Conservation (phyloP, 805 yeast species). For the Tetrapisispora taiwanensis region DNA sequence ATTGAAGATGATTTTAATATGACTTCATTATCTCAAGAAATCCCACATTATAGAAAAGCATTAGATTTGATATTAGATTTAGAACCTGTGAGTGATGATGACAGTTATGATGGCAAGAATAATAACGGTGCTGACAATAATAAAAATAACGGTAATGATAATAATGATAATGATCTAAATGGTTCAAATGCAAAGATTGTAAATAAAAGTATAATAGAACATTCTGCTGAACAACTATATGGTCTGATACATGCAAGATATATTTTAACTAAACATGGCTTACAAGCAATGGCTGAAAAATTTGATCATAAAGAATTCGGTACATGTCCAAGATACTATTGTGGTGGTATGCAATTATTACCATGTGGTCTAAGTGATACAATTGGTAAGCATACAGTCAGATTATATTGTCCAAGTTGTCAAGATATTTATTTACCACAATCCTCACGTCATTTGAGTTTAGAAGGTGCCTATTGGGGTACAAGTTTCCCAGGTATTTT, state of each 20-base stretch:
- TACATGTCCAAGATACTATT: slow-evolving; percentile 77
- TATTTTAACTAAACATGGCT: slow-evolving; percentile 80
- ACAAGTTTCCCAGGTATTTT: slow-evolving; percentile 91
- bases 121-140: slow-evolving; percentile 7
- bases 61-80: slow-evolving; percentile 82
- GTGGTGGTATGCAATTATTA: slow-evolving; percentile 80
- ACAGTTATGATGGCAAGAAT: slow-evolving; percentile 14
- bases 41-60: slow-evolving; percentile 87
- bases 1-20: slow-evolving; percentile 95
- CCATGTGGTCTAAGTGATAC: slow-evolving; percentile 89
- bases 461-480: slow-evolving; percentile 96
- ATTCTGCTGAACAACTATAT: slow-evolving; percentile 83
- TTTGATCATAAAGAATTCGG: slow-evolving; percentile 87
- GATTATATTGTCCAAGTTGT: slow-evolving; percentile 91
- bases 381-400: slow-evolving; percentile 84
- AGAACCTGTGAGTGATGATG: slow-evolving; percentile 40
- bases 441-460: slow-evolving; percentile 72
- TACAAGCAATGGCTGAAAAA: slow-evolving; percentile 87
- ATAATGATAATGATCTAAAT: slow-evolving; percentile 10
- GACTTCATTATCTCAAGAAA: slow-evolving; percentile 76
- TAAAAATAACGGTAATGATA: not conserved
- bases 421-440: slow-evolving; percentile 83
- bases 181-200: slow-evolving; percentile 32
- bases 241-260: slow-evolving; percentile 92
- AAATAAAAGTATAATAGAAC: slow-evolving; percentile 60